Base-by-base conservation (phyloP, 2,329 filamentous ascomycete species). In the Thelonectria olida region DNA sequence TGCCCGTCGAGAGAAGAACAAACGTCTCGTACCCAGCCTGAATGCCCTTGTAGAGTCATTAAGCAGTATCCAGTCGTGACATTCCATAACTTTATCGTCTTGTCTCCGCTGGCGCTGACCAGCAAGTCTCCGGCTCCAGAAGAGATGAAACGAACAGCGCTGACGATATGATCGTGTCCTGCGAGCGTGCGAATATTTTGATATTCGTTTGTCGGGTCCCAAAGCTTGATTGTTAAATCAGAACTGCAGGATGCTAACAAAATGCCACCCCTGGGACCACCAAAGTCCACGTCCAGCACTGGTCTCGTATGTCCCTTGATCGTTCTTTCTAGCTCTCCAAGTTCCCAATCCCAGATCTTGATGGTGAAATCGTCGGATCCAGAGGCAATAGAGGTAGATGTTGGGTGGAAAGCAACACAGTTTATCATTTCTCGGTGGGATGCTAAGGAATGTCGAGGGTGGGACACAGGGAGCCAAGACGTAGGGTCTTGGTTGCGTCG, bases 281-380 rank as follows among this genome's bases (percentile, higher is more conserved):
- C 94, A 79, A 91, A 97, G 73, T 97, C 94, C 25, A 97, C 87
- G 73, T 96, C 93, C 19, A 96, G 80, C 1, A 97, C 93, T 2
- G 92, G 88, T 74, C 91, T 93, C 7, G 93, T 97, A 73, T 97
- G 94, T 2, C 92, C 93, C 74, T 97, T 97, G 57, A 97, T 85
- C 0, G 94, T 97, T 61, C 90, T 83, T 75, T 97, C 93, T 7
- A 96, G 82, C 77, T 97, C 94, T 48, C 94, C 94, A 17, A 96
- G 80, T 73, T 97, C 94, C 91, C 93, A 97, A 73, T 97, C 94
- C 94, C 94, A 97, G 57, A 97, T 93, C 73, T 97, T 97, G 76
- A 97, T 96, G 5, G 92, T 97, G 54, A 88, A 91, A 76, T 97
- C 94, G 75, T 97, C 93, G 10, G 93, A 96, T 10, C 92, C 94